Percentiles rank a stretch among this genome's conserved stretches.
Conservation (phyloP, 2,329 filamentous ascomycete genomes). For the Aspergillus intermedius region DNA sequence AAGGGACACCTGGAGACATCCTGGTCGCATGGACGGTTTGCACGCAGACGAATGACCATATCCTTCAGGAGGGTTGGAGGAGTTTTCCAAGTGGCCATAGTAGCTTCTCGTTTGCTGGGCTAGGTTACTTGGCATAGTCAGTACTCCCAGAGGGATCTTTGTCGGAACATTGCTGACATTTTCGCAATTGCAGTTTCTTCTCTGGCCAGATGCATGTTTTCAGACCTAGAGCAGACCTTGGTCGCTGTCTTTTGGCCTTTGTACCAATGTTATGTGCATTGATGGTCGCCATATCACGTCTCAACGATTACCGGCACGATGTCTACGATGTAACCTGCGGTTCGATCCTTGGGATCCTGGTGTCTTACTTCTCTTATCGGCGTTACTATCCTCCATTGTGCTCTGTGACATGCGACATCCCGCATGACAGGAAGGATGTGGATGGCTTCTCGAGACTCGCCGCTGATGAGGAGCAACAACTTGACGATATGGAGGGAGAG, state of each 20-base stretch:
- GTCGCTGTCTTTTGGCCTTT: slow-evolving; percentile 49
- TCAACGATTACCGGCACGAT: slow-evolving; percentile 60
- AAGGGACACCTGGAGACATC: slow-evolving; percentile 49
- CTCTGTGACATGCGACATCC: slow-evolving; percentile 45
- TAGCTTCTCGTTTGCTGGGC: slow-evolving; percentile 55
- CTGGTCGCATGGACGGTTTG: slow-evolving; percentile 46
- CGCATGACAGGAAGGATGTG: slow-evolving; percentile 34
- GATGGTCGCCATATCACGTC: slow-evolving; percentile 55
- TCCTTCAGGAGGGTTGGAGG: slow-evolving; percentile 59
- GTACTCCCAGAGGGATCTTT: slow-evolving; percentile 5
- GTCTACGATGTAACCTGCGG: slow-evolving; percentile 57
- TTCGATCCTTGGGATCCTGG: slow-evolving; percentile 46
- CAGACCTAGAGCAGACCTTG: slow-evolving; percentile 52
- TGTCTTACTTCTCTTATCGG: slow-evolving; percentile 55
- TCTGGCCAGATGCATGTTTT: slow-evolving; percentile 54
- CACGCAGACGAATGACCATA: slow-evolving; percentile 47
- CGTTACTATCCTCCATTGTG: slow-evolving; percentile 54
- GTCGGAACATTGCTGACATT: background rate
- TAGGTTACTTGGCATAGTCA: slow-evolving; percentile 52
- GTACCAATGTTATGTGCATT: slow-evolving; percentile 51
- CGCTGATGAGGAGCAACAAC: slow-evolving; percentile 28
- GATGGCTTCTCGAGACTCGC: slow-evolving; percentile 26
- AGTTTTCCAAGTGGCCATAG: slow-evolving; percentile 60
- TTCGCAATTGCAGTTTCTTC: slow-evolving; percentile 31
- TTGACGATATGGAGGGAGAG: slow-evolving; percentile 14